A percentile compares a stretch with the other conserved stretches of the same genome.
Conservation (phyloP, 2,329 filamentous ascomycete genomes). For the Fusarium longipes region DNA sequence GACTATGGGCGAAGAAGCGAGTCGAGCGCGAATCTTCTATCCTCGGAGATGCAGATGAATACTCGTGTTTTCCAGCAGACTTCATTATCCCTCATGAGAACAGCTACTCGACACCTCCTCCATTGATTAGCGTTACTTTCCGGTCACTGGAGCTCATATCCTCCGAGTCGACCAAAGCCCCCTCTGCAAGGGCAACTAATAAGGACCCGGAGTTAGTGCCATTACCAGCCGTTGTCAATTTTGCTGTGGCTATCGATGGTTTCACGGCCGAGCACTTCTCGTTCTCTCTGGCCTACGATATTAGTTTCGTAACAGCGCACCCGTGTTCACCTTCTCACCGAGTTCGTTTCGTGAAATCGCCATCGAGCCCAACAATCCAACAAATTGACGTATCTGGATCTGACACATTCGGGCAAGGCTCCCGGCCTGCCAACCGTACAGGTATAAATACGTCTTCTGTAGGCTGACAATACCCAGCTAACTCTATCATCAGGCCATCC, state of each 20-base stretch:
- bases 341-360: constrained; percentile 68
- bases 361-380: constrained; percentile 69
- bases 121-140: constrained; percentile 61
- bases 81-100: constrained; percentile 72
- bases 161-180: constrained; percentile 58
- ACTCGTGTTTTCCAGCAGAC: constrained; percentile 67
- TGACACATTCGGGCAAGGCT: constrained; percentile 56
- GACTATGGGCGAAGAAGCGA: constrained; percentile 69
- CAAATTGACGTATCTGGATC: constrained; percentile 65
- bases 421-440: constrained; percentile 60
- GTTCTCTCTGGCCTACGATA: constrained; percentile 65
- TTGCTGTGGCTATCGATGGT: constrained; percentile 53
- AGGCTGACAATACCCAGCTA: constrained; percentile 1
- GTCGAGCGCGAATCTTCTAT: constrained; percentile 71
- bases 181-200: constrained; percentile 35
- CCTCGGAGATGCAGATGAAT: constrained; percentile 66
- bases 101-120: constrained; percentile 60
- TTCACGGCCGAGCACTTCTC: constrained; percentile 56
- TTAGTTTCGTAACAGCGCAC: constrained; percentile 74
- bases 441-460: constrained; percentile 50
- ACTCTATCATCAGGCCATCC: constrained; percentile 63
- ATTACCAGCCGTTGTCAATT: constrained; percentile 52
- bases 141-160: constrained; percentile 62
- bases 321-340: constrained; percentile 70
- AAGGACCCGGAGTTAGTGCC: constrained; percentile 51